Evolutionary conservation across 805 yeast genomes (phyloP), one percentile per base, ranked within the genome.

Genomic region (Ogataea paradorogensis): DNA sequence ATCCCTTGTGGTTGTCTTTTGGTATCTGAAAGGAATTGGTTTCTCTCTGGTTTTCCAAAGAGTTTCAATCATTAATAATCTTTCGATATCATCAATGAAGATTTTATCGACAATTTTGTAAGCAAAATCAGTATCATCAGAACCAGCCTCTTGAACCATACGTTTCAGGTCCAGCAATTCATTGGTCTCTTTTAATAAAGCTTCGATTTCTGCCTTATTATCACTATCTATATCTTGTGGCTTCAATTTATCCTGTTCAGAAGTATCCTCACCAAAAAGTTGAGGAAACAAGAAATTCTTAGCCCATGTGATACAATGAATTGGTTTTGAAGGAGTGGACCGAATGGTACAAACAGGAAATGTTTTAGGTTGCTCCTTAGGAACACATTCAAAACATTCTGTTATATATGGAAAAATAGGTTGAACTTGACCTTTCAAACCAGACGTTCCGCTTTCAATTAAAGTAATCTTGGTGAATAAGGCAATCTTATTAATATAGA

Each of bases 291-390:
- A 64, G 56, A 87, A 95, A 52, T 84, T 87, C 58, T 93, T 93
- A 7, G 97, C 95, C 99, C 99, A 93, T 1, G 95, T 95, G 18
- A 93, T 82, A 61, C 96, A 89, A 58, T 93, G 99, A 5, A 93
- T 82, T 0, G 97, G 97, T 56, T 85, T 89, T 0, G 96, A 86
- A 0, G 99, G 99, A 0, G 99, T 93, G 5, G 96, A 87, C 48
- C 99, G 72, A 43, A 93, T 93, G 0, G 99, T 93, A 61, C 99
- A 93, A 1, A 93, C 96, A 0, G 99, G 97, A 60, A 80, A 93
- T 0, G 93, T 74, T 55, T 85, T 89, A 5, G 97, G 96, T 0
- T 95, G 81, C 26, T 80, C 93, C 55, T 91, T 88, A 5, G 83
- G 78, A 18, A 80, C 78, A 62, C 99, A 93, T 46, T 89, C 96